Conservation (phyloP, 2,329 filamentous ascomycete genomes). For the Fusarium sp. region DNA sequence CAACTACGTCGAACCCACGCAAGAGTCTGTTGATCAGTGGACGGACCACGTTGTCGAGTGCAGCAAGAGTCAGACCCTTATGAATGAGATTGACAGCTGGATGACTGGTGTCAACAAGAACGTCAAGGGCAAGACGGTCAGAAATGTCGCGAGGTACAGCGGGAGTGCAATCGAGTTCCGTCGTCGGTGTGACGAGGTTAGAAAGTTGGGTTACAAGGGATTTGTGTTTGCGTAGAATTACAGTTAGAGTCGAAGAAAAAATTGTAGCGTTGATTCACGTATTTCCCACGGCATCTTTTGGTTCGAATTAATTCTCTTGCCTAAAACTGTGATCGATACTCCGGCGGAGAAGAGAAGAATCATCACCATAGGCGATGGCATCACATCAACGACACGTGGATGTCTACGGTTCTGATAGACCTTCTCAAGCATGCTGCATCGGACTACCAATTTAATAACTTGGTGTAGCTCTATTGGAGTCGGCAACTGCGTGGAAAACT, state of each 20-base stretch:
- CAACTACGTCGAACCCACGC: slow-evolving; percentile 12
- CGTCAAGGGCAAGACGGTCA: slow-evolving; percentile 59
- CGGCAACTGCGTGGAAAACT: background rate
- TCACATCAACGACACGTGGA: background rate
- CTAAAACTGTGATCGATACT: background rate
- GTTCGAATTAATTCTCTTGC: background rate
- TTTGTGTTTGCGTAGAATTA: slow-evolving; percentile 5
- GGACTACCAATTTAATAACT: background rate
- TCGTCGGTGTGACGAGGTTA: slow-evolving; percentile 18
- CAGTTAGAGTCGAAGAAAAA: background rate
- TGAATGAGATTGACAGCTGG: slow-evolving; percentile 58
- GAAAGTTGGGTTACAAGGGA: slow-evolving; percentile 6
- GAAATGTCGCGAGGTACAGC: slow-evolving; percentile 49
- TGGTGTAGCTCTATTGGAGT: no score
- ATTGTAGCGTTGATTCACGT: background rate
- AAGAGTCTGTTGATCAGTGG: slow-evolving; percentile 32
- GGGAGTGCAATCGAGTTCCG: slow-evolving; percentile 27
- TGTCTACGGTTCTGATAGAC: background rate
- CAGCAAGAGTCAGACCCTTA: slow-evolving; percentile 54
- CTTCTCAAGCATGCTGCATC: background rate
- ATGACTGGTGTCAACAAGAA: slow-evolving; percentile 68
- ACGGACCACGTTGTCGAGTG: slow-evolving; percentile 59
- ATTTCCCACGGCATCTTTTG: background rate
- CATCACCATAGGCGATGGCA: background rate
- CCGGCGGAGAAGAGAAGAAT: background rate